phyloP scores from a whole-genome alignment of 2,329 filamentous ascomycete species.

The Cladosporium sp. region DNA sequence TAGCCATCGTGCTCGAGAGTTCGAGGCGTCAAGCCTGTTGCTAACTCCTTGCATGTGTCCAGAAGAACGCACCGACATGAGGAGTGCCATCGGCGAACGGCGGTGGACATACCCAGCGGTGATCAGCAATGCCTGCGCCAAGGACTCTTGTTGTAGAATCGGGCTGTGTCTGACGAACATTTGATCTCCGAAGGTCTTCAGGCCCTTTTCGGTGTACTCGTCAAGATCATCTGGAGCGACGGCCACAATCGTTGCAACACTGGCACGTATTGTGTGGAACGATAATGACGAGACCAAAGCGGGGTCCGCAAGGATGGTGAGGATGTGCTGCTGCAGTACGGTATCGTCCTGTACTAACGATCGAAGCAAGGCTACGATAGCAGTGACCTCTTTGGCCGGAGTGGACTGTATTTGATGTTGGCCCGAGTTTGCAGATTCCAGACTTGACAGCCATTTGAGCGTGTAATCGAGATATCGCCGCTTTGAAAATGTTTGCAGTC shows the following conservation, averaged over 20 bases:
- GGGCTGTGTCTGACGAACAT: slow-evolving; percentile 85
- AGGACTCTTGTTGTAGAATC: slow-evolving; percentile 84
- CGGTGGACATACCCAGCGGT: slow-evolving; percentile 75
- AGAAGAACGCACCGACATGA: slow-evolving; percentile 69
- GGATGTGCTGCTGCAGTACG: slow-evolving; percentile 18
- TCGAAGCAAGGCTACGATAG: slow-evolving; percentile 21
- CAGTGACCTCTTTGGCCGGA: slow-evolving; percentile 12
- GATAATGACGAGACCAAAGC: slow-evolving; percentile 28
- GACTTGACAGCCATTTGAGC: slow-evolving; percentile 34
- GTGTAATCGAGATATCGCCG: slow-evolving; percentile 44
- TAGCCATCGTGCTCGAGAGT: slow-evolving; percentile 73
- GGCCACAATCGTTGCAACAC: slow-evolving; percentile 31
- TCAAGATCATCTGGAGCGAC: slow-evolving; percentile 40
- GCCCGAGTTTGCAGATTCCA: background rate
- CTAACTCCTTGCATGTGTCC: slow-evolving; percentile 78
- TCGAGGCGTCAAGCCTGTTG: slow-evolving; percentile 78
- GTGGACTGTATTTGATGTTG: background rate
- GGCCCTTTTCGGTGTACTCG: slow-evolving; percentile 66
- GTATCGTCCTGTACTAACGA: background rate
- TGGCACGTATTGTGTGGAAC: slow-evolving; percentile 31
- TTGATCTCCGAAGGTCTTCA: slow-evolving; percentile 78
- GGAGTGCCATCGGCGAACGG: slow-evolving; percentile 65
- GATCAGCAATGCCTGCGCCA: slow-evolving; percentile 77
- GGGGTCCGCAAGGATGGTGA: slow-evolving; percentile 29
- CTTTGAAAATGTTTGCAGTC: slow-evolving; percentile 38